A percentile compares a stretch with the other conserved stretches of the same genome.
Conservation (phyloP, 768 basidiomycete genomes). For the Boletellus emodensis region DNA sequence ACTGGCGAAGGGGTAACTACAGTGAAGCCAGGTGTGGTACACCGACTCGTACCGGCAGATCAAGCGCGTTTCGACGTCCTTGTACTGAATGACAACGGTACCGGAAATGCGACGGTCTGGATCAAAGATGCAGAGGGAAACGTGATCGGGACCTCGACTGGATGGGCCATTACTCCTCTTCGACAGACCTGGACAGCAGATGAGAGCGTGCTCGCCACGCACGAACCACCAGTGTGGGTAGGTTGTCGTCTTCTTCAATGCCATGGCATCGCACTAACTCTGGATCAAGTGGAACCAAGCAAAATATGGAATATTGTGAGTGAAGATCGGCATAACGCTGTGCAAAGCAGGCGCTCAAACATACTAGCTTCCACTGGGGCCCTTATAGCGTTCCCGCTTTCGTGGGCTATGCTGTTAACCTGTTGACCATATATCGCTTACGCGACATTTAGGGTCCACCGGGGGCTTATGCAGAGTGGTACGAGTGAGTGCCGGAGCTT, state of each 20-base stretch:
- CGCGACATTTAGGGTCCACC: conserved; percentile 33
- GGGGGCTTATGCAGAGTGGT: conserved; percentile 51
- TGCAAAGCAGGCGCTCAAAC: conserved; percentile 1
- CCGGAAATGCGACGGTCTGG: conserved; percentile 28
- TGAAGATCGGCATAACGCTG: not conserved
- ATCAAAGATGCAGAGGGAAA: conserved; percentile 35
- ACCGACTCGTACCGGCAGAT: conserved; percentile 48
- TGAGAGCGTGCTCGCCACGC: conserved; percentile 34
- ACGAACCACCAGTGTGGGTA: conserved; percentile 57
- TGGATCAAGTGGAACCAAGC: conserved; percentile 43
- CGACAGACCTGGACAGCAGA: conserved; percentile 40
- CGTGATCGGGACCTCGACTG: conserved; percentile 32
- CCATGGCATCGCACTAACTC: not conserved
- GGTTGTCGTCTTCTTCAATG: not conserved
- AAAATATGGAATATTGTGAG: conserved; percentile 57
- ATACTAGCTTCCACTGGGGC: conserved; percentile 46
- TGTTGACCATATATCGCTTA: not conserved
- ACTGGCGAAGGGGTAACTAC: conserved; percentile 40
- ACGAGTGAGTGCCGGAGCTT: conserved; percentile 37
- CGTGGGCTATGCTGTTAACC: conserved; percentile 13
- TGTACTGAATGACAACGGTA: conserved; percentile 33
- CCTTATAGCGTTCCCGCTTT: conserved; percentile 46
- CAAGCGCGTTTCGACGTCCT: conserved; percentile 48
- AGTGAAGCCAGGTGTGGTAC: conserved; percentile 36
- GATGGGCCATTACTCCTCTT: conserved; percentile 38